Evolutionary conservation across 2,329 filamentous ascomycete species (phyloP), one percentile per base, ranked within the genome.

Genomic region (Exophiala mesophila): DNA sequence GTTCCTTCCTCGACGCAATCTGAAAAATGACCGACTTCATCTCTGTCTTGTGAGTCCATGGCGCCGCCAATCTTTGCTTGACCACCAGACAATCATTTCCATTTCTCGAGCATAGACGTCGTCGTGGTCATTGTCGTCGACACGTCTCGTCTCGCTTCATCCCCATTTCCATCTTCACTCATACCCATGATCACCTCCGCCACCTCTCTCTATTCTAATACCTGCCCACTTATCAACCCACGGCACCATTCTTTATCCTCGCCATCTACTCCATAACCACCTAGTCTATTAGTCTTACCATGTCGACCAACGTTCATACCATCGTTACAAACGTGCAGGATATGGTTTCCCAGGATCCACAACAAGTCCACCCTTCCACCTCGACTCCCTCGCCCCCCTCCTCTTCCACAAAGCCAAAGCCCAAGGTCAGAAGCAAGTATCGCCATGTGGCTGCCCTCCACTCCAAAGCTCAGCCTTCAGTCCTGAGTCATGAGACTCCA

Each of bases 391-490:
- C 35, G 10, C 29, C 24, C 12, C 23, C 32, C 20, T 17, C 17
- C 10, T 18, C 32, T 15, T n/a, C 8, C 8, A 28, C 24, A 18
- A 5, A 35, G 6, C 15, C 47, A 12, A 33, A 33, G 23, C 30
- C 26, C 18, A 49, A 45, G 42, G 38, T 54, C 34, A 49, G 49
- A 29, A 53, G 52, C 49, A 92, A 89, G 63, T 97, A 97, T 69
- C 85, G 88, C 54, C 92, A 98, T 77, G 81, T 94, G 50, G 86
- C 85, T 45, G 89, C 89, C 21, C 80, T 94, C 24, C 92, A 98
- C 65, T 80, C 81, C 5, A 63, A 76, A 55, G 66, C 76, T 26
- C 78, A 80, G 45, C 79, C 84, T 5, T 95, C 90, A 17, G 88
- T 85, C 57, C 73, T 97, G 35, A 95, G 88, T 66, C 84, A 89